These are phyloP conservation scores for Microdochium nivale DNA, from an alignment of 2,329 filamentous ascomycete genomes.

Conservation along the genomic window DNA sequence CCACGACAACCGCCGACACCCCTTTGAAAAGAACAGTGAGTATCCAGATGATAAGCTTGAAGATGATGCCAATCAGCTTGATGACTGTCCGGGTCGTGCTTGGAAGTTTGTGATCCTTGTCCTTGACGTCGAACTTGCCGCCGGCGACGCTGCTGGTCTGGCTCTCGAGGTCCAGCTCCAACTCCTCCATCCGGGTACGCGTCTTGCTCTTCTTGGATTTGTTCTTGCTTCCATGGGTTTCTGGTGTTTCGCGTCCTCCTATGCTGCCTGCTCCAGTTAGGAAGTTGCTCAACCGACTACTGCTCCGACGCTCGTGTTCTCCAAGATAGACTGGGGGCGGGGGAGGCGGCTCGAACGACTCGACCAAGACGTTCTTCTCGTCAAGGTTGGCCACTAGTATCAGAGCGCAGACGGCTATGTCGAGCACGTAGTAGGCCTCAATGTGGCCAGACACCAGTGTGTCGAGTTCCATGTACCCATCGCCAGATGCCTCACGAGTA, in stretches of 20 bases:
- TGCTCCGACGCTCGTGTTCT: constrained; percentile 18
- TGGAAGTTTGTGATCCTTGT: constrained; percentile 37
- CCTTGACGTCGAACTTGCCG: constrained; percentile 29
- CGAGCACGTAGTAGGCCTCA: constrained; percentile 52
- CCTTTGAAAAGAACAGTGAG: constrained; percentile 48
- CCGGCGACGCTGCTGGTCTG: constrained; percentile 41
- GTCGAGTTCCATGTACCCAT: constrained; percentile 53
- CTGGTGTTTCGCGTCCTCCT: constrained; percentile 5
- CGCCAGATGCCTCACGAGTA: constrained; percentile 50
- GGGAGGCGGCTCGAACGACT: constrained; percentile 53
- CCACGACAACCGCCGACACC: constrained; percentile 38
- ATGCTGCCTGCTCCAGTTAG: constrained; percentile 10
- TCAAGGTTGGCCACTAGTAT: constrained; percentile 50
- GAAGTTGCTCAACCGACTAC: constrained; percentile 20
- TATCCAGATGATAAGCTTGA: constrained; percentile 51
- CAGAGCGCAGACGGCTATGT: constrained; percentile 52
- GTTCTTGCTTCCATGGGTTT: constrained; percentile 13
- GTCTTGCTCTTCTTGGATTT: constrained; percentile 17
- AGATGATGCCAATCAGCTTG: constrained; percentile 41
- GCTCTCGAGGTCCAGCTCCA: constrained; percentile 56
- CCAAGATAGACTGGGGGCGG: constrained; percentile 6
- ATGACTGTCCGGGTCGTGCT: constrained; percentile 37
- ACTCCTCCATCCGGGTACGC: constrained; percentile 40
- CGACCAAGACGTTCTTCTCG: constrained; percentile 39
- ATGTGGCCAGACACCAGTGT: constrained; percentile 50